Conservation (phyloP, 179 eudicot species). For the Beta lomatogona region DNA sequence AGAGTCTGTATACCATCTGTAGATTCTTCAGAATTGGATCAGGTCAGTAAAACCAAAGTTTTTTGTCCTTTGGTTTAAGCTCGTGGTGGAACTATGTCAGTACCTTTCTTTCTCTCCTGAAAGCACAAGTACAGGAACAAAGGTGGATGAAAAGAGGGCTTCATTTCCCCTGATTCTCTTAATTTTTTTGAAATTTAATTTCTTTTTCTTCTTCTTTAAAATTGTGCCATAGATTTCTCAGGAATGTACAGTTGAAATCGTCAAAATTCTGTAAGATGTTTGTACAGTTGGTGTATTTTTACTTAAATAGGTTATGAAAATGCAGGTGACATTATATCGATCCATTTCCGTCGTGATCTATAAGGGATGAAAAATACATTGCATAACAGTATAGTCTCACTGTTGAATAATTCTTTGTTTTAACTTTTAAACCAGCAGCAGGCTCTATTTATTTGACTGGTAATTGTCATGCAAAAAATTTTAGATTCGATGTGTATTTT, state of each 20-base stretch:
- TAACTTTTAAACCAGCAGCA: background rate
- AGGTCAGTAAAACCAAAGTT: slow-evolving; percentile 26
- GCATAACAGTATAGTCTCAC: background rate
- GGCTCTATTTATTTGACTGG: background rate
- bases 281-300: slow-evolving; percentile 22
- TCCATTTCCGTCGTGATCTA: background rate
- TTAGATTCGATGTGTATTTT: no score
- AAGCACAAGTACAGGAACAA: background rate
- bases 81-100: slow-evolving; percentile 21
- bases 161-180: slow-evolving; percentile 1
- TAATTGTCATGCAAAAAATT: background rate
- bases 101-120: slow-evolving; percentile 24
- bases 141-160: slow-evolving; percentile 1
- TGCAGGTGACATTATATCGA: slow-evolving; percentile 12
- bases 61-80: slow-evolving; percentile 33
- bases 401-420: background rate
- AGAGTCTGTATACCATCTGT: background rate
- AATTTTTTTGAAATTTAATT: background rate
- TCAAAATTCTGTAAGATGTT: slow-evolving; percentile 21
- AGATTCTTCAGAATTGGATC: slow-evolving; percentile 11
- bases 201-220: background rate
- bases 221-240: slow-evolving; percentile 9
- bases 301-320: slow-evolving; percentile 12
- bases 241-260: slow-evolving; percentile 32
- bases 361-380: background rate